phyloP scores from a whole-genome alignment of 768 basidiomycete species.

The Coprinopsis cinerea region DNA sequence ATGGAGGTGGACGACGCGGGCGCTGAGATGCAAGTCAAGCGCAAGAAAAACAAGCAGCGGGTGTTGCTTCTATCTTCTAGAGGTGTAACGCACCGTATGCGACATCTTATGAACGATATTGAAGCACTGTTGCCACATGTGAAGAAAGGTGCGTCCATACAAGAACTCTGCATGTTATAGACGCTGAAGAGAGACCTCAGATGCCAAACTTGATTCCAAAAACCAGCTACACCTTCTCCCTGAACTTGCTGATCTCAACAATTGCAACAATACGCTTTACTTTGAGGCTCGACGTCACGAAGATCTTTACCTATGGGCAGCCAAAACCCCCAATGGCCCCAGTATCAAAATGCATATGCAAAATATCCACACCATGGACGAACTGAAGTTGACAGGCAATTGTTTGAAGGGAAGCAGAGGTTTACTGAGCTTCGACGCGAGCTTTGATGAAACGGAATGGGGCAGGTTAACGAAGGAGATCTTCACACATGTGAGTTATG shows the following conservation, averaged over 20 bases:
- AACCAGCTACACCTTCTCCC: constrained; percentile 88
- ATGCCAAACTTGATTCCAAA: constrained; percentile 96
- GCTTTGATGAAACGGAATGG: constrained; percentile 86
- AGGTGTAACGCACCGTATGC: constrained; percentile 93
- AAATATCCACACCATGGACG: constrained; percentile 99
- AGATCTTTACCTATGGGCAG: constrained; percentile 94
- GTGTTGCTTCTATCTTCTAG: constrained; percentile 89
- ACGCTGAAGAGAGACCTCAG: constrained; percentile 34
- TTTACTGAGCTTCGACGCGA: constrained; percentile 85
- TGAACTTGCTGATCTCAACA: constrained; percentile 94
- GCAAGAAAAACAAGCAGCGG: constrained; percentile 89
- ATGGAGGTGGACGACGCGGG: constrained; percentile 40
- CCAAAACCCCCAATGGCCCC: constrained; percentile 96
- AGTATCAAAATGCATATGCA: constrained; percentile 97
- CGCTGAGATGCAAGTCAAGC: constrained; percentile 30
- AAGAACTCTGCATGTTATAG: neutral
- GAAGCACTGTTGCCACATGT: constrained; percentile 87
- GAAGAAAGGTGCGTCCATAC: constrained; percentile 76
- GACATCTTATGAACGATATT: constrained; percentile 96
- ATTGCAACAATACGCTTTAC: constrained; percentile 96
- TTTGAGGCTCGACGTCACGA: constrained; percentile 96
- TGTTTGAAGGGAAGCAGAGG: constrained; percentile 95
- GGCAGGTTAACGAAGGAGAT: constrained; percentile 86
- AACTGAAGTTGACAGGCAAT: constrained; percentile 98
- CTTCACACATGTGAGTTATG: constrained; percentile 76